Evolutionary conservation across 2,329 filamentous ascomycete species (phyloP), one percentile per base, ranked within the genome.

Genomic region (Rutstroemia sydowiana): DNA sequence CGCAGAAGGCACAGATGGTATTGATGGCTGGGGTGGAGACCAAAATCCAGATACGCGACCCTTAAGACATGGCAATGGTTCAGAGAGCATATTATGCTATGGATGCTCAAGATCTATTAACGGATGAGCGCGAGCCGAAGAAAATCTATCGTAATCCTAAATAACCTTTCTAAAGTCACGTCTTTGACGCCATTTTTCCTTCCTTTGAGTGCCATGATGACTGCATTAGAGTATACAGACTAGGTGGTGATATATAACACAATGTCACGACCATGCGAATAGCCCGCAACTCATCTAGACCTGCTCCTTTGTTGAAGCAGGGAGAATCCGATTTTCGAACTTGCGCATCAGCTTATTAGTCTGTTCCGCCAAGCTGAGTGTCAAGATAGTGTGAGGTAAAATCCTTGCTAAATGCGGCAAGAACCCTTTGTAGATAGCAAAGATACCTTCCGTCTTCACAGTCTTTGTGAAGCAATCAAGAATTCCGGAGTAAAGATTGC

Each of bases 351-450:
- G 71, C 75, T 95, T 96, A 71, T 95, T 96, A 9, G 93, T 97
- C 74, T 98, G 93, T 72, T 98, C 93, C 3, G 93, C 93, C 65
- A 98, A 75, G 57, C 84, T 93, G 60, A 98, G 78, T 1, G 92
- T 98, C 60, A 97, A 72, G 66, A 97, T 90, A 36, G 93, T 98
- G 69, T 98, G 93, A 42, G 93, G 93, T 64, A 98, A 73, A 64
- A 98, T 97, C 63, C 93, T 78, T 30, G 93, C 90, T 59, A 98
- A 73, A 72, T 98, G 93, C 14, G 93, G 93, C 65, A 95, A 82
- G 75, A 95, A 96, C 54, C 93, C 93, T 75, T 98, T 98, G 76
- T 98, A 98, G 53, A 98, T 88, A 55, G 93, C 93, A 43, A 97
- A 72, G 48, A 95, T 63, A 20, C 93, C 93, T 69, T 98, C 93